Conservation (phyloP, 805 yeast genomes). For the Saccharomycopsis capsularis region DNA sequence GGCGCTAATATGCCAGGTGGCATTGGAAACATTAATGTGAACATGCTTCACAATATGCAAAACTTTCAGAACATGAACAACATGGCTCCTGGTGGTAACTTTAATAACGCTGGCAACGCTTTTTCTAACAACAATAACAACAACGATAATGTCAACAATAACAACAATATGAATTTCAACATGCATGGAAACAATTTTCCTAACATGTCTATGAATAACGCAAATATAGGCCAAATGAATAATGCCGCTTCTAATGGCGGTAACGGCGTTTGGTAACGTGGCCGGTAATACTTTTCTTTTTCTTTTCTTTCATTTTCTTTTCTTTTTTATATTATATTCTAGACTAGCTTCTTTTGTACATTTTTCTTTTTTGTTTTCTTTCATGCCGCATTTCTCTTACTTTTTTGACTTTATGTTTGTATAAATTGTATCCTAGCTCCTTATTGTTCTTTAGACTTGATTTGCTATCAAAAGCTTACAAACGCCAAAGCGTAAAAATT, state of each 20-base stretch:
- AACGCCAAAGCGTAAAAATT: too few species aligned
- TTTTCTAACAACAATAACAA: not conserved
- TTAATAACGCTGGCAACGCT: not conserved
- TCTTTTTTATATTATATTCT: not conserved
- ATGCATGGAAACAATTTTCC: not conserved
- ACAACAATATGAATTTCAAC: not conserved
- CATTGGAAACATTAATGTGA: not conserved
- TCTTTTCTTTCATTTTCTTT: not conserved
- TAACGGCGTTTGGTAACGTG: not conserved
- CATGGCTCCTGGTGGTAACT: not conserved
- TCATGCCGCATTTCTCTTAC: not conserved
- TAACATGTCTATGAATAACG: slow-evolving; percentile 6
- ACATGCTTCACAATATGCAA: slow-evolving; percentile 8
- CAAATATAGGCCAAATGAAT: slow-evolving; percentile 9
- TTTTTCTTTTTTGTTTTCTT: not conserved
- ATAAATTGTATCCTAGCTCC: too few species aligned
- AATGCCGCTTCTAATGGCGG: not conserved
- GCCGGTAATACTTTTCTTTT: not conserved
- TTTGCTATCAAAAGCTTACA: too few species aligned
- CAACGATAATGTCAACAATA: not conserved
- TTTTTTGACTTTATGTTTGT: not conserved
- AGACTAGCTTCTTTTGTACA: too few species aligned
- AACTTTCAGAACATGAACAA: not conserved
- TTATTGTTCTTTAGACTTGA: too few species aligned
- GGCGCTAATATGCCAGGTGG: not conserved